Evolutionary conservation across 139 green algal species (phyloP).

Genomic region (Desmodesmus armatus): DNA sequence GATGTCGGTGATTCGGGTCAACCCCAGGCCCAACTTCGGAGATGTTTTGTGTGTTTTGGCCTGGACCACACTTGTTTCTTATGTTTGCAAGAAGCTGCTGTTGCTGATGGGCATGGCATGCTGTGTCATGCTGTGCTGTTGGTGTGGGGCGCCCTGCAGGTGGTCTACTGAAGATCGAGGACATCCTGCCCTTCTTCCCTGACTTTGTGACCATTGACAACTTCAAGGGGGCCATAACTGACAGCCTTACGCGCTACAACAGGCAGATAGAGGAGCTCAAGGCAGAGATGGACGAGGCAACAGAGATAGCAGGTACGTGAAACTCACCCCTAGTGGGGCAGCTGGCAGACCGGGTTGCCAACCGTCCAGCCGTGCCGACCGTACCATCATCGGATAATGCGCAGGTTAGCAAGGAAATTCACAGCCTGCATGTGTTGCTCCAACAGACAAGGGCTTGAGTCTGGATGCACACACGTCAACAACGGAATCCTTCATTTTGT

Average conservation of each 20-base stretch:
- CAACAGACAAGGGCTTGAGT: no score
- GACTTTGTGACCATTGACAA: conserved; percentile 96
- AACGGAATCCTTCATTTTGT: no score
- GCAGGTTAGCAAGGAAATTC: no score
- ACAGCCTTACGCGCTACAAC: conserved; percentile 76
- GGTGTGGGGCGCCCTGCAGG: conserved; percentile 20
- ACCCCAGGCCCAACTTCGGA: no score
- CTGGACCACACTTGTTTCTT: neutral
- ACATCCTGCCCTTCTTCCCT: conserved; percentile 97
- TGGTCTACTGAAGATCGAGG: conserved; percentile 93
- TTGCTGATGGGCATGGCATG: neutral
- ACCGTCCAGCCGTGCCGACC: no score
- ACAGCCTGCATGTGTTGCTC: no score
- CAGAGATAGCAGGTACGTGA: conserved; percentile 83
- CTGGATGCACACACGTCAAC: no score
- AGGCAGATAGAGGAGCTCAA: conserved; percentile 81
- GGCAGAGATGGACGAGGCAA: conserved; percentile 81
- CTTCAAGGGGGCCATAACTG: conserved; percentile 80
- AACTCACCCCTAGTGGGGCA: no score
- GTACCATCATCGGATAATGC: no score
- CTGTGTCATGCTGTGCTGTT: neutral
- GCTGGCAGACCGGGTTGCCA: no score
- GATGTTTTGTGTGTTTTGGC: no score
- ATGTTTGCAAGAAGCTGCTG: neutral
- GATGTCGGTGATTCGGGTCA: neutral